These are phyloP conservation scores for Dittrichia graveolens DNA, from an alignment of 129 eudicot genomes.

Conservation along the genomic window DNA sequence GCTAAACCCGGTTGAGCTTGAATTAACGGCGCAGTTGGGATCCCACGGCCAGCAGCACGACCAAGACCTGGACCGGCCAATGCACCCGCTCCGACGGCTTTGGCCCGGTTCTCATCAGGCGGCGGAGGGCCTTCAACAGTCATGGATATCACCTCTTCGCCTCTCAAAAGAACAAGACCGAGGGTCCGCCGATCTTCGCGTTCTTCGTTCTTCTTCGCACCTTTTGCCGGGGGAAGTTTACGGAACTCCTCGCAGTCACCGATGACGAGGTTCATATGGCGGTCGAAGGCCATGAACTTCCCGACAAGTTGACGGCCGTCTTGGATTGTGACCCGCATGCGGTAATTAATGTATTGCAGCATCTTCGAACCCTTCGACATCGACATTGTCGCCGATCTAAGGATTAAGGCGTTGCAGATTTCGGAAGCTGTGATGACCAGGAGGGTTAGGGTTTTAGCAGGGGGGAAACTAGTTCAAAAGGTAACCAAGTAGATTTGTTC, in stretches of 20 bases:
- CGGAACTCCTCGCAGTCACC: constrained; percentile 99
- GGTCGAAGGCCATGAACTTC: constrained; percentile 98
- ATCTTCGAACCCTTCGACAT: constrained; percentile 94
- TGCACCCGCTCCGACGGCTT: constrained; percentile 56
- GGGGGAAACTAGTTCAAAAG: constrained; percentile 20
- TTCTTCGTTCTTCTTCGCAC: constrained; percentile 60
- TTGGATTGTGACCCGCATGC: constrained; percentile 88
- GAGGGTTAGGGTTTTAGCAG: constrained; percentile 43
- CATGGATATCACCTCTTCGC: constrained; percentile 92
- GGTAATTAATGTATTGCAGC: constrained; percentile 91
- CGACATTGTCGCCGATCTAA: constrained; percentile 63
- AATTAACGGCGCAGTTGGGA: constrained; percentile 57
- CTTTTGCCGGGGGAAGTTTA: constrained; percentile 72
- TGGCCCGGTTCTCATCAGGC: constrained; percentile 79
- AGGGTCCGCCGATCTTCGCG: constrained; percentile 91
- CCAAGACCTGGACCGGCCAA: constrained; percentile 77
- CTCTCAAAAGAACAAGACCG: constrained; percentile 81
- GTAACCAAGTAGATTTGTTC: background rate
- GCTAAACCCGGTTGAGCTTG: constrained; percentile 92
- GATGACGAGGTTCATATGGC: constrained; percentile 97
- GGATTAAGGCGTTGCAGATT: constrained; percentile 11
- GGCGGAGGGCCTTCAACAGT: constrained; percentile 99
- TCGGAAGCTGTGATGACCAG: background rate
- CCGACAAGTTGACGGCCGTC: constrained; percentile 97
- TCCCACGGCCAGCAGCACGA: constrained; percentile 85